Conservation (phyloP, 257 asterid genomes). For the Solanum pennellii region DNA sequence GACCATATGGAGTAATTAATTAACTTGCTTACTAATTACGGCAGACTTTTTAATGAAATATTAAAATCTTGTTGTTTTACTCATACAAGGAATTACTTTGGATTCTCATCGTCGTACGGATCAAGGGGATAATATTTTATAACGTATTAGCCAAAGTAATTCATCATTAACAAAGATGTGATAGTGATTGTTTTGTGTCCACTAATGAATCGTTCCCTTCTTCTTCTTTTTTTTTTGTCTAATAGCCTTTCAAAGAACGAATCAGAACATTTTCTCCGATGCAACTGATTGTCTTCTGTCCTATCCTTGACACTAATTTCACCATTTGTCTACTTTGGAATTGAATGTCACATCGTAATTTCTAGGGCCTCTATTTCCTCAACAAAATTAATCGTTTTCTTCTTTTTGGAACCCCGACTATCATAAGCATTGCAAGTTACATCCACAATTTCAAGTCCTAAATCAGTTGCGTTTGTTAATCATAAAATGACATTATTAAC, state of each 20-base stretch:
- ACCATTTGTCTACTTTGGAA: not conserved
- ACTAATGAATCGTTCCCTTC: not conserved
- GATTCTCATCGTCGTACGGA: not conserved
- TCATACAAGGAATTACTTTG: not conserved
- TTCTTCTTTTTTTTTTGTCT: not conserved
- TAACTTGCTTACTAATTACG: not conserved
- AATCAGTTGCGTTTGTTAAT: not conserved
- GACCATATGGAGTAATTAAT: not conserved
- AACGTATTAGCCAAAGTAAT: not conserved
- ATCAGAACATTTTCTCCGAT: not conserved
- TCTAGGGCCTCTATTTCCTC: not conserved
- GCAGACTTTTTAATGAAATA: not conserved
- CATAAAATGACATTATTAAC: not conserved
- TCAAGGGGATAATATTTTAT: not conserved
- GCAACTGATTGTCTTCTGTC: not conserved
- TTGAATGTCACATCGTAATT: not conserved
- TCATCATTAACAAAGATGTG: not conserved
- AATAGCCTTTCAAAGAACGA: not conserved
- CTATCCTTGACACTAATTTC: not conserved
- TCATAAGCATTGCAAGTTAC: not conserved
- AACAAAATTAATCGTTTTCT: not conserved
- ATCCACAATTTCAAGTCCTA: not conserved
- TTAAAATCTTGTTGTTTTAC: not conserved
- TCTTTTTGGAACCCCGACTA: not conserved
- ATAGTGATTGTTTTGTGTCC: not conserved